Evolutionary conservation across 1,139 yeast genomes (phyloP).

Genomic region (Pichia sp.): DNA sequence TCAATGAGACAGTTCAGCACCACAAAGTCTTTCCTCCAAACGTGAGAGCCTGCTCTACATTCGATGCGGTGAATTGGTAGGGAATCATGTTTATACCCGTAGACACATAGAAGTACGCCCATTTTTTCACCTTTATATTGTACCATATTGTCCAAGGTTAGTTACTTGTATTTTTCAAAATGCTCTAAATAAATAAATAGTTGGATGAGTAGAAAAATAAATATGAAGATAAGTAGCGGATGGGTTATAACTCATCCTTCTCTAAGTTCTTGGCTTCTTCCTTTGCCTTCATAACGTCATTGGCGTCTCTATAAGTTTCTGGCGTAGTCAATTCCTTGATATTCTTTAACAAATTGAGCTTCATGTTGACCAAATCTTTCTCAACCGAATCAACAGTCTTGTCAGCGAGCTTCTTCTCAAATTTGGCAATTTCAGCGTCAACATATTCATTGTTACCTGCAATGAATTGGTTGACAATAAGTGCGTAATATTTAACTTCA

Average conservation of each 20-base stretch:
- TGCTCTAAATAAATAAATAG: not conserved
- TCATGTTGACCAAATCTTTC: slow-evolving; percentile 44
- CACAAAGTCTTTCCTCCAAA: slow-evolving; percentile 72
- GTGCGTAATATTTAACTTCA: slow-evolving; percentile 44
- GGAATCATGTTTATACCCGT: not conserved
- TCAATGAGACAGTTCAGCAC: slow-evolving; percentile 65
- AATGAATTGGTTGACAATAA: slow-evolving; percentile 45
- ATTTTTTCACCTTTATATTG: too few species aligned
- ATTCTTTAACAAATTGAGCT: slow-evolving; percentile 45
- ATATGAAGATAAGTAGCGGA: not conserved
- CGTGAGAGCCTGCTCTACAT: slow-evolving; percentile 59
- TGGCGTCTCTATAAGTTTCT: slow-evolving; percentile 19
- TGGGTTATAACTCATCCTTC: slow-evolving; percentile 23
- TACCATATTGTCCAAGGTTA: too few species aligned
- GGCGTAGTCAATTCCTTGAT: slow-evolving; percentile 27
- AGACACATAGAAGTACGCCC: not conserved
- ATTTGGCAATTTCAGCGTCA: slow-evolving; percentile 47
- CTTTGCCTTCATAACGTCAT: slow-evolving; percentile 14
- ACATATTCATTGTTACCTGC: slow-evolving; percentile 48
- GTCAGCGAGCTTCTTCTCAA: slow-evolving; percentile 40
- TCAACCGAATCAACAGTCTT: slow-evolving; percentile 20
- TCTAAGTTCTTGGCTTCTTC: slow-evolving; percentile 3
- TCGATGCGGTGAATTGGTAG: slow-evolving; percentile 53
- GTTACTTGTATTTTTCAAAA: too few species aligned
- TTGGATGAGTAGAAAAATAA: not conserved